Base-by-base conservation (phyloP, 345 rosid species). In the Ceriops decandra region DNA sequence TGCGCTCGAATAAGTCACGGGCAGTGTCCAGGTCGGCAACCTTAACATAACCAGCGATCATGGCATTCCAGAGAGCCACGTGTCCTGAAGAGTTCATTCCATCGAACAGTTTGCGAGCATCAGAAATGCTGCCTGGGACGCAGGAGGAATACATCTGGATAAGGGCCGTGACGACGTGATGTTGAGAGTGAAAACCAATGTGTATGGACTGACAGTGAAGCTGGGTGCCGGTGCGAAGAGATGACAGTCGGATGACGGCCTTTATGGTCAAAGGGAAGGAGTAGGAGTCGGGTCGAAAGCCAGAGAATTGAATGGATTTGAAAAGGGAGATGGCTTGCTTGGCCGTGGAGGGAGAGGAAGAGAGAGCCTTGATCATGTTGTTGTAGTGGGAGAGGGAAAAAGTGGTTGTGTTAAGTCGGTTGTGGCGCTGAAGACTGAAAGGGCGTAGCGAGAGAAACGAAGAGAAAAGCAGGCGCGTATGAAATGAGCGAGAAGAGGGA, bases 101-200 rank as follows among this genome's bases (percentile, higher is more conserved):
- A 52, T 88, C 88, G 47, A 90, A 92, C 87, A 87, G 70, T 66
- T 82, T 80, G 57, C 83, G 81, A 6, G 91, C 91, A 74, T 82
- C 86, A 7, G 64, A 3, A 36, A 79, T 53, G 21, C 17, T 16
- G 13, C 38, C 7, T 30, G 57, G 54, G 0, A 67, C 80, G 60
- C 74, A 66, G 8, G 82, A 66, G 0, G 78, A 72, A 46, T 88
- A 88, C 85, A 82, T 83, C 67, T 76, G 85, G 65, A 92, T 74
- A 35, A 92, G 84, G 59, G 88, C 84, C 5, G 86, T 74, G 11
- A 73, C 80, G 53, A 82, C 82, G 35, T 85, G 85, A 63, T 76
- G 68, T 47, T 86, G 66, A 0, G 72, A 76, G 26, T 67, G 79
- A 6, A 87, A 73, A 47, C 98, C 98, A 3, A 63, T 66, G 59